These are phyloP conservation scores for Piper betle DNA, from an alignment of 164 flowering plant genomes.

Conservation along the genomic window DNA sequence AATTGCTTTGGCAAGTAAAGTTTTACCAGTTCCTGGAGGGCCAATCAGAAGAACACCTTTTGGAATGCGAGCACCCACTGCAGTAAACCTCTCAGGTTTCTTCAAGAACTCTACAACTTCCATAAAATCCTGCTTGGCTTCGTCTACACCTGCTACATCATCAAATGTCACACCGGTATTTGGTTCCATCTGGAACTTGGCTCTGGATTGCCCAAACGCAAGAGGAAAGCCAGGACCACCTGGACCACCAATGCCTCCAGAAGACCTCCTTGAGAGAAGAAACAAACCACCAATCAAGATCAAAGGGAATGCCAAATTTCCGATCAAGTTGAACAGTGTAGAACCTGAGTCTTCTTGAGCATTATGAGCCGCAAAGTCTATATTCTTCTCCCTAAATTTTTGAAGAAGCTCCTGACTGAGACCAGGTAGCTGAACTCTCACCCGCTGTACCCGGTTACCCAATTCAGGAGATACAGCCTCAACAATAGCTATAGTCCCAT, in stretches of 20 bases:
- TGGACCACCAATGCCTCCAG: constrained; percentile 91
- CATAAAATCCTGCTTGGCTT: constrained; percentile 90
- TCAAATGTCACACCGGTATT: constrained; percentile 92
- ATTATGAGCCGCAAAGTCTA: constrained; percentile 92
- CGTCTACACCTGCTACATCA: constrained; percentile 97
- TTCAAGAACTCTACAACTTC: constrained; percentile 89
- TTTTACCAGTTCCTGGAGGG: constrained; percentile 93
- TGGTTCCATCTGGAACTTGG: constrained; percentile 95
- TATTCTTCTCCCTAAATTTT: constrained; percentile 85
- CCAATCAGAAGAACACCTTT: constrained; percentile 91
- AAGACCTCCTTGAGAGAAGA: constrained; percentile 76
- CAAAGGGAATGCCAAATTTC: constrained; percentile 78
- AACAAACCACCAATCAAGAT: constrained; percentile 77
- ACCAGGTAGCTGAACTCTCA: constrained; percentile 88
- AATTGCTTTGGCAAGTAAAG: constrained; percentile 80
- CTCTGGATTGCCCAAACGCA: constrained; percentile 70
- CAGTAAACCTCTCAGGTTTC: constrained; percentile 88
- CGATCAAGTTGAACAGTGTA: constrained; percentile 58
- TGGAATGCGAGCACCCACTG: constrained; percentile 89
- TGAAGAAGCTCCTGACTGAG: constrained; percentile 86
- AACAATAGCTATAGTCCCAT: constrained; percentile 92
- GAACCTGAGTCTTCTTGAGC: constrained; percentile 87
- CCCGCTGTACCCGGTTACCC: constrained; percentile 80
- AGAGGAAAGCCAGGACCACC: constrained; percentile 93
- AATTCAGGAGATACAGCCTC: constrained; percentile 88